Evolutionary conservation across 1,139 yeast species (phyloP).

Genomic region (Diutina pseudorugosa): DNA sequence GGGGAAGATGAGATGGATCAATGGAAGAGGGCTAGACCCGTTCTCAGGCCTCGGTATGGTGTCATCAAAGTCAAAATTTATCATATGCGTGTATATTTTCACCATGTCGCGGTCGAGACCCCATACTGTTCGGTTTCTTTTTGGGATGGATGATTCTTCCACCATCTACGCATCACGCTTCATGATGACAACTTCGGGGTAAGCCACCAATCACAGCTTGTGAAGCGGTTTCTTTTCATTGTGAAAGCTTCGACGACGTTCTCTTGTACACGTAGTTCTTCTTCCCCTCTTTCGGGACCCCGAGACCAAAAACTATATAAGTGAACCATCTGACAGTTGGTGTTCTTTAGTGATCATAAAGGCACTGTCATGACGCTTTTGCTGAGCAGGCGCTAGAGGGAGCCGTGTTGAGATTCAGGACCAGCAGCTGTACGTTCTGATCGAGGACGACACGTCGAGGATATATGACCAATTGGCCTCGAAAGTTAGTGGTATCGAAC

Average conservation of each 20-base stretch:
- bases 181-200: background rate
- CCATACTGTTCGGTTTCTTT: background rate
- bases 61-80: no score
- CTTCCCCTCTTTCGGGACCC: background rate
- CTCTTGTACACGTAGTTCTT: background rate
- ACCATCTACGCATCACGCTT: background rate
- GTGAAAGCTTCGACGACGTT: background rate
- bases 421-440: background rate
- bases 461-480: background rate
- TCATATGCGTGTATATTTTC: no score
- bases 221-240: background rate
- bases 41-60: no score
- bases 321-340: background rate
- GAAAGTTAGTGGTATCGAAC: background rate
- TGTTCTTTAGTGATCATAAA: background rate
- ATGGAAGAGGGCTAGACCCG: no score
- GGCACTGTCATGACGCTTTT: background rate
- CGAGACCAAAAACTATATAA: background rate
- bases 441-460: background rate
- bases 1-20: no score
- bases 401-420: background rate
- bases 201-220: background rate
- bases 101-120: background rate
- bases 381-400: background rate
- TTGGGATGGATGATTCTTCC: background rate